Percentiles rank a stretch among this genome's conserved stretches.
Conservation (phyloP, 2,329 filamentous ascomycete species). For the Fusarium devonianum region DNA sequence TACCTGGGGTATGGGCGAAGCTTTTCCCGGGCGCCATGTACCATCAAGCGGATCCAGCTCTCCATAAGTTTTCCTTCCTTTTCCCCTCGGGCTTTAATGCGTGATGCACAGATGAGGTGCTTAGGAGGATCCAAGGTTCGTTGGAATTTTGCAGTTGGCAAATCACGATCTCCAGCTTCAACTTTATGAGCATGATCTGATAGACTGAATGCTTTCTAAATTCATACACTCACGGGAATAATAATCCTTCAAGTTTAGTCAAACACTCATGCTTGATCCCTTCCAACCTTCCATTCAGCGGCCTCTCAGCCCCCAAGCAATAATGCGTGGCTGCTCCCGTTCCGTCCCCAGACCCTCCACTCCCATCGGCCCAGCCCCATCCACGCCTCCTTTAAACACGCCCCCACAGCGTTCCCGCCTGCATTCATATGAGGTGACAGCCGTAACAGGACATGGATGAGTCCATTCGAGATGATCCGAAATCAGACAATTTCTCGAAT, state of each 20-base stretch:
- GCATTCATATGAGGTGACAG: constrained; percentile 33
- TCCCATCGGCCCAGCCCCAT: constrained; percentile 19
- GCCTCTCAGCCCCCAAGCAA: constrained; percentile 6
- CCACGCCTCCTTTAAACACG: constrained; percentile 10
- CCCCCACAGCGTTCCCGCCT: constrained; percentile 21
- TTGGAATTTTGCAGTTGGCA: constrained; percentile 12
- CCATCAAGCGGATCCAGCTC: constrained; percentile 12
- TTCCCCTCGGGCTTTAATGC: constrained; percentile 10
- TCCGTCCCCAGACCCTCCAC: constrained; percentile 15
- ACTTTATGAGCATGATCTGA: too few species aligned
- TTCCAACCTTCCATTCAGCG: too few species aligned
- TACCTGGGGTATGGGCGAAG: constrained; percentile 6
- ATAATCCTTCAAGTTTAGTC: too few species aligned
- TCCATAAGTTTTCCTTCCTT: constrained; percentile 2
- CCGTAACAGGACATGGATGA: constrained; percentile 9
- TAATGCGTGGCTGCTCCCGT: constrained; percentile 23
- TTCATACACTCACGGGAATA: too few species aligned
- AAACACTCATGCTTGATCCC: too few species aligned
- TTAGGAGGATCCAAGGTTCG: constrained; percentile 16
- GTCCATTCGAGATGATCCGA: constrained; percentile 26
- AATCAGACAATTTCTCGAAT: constrained; percentile 26
- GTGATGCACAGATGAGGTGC: constrained; percentile 14
- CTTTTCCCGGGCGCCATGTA: constrained; percentile 6
- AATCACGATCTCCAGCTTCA: neutral
- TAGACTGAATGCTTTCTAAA: too few species aligned